Conservation (phyloP, 2,329 filamentous ascomycete genomes). For the Arthrobotrys sinensis region DNA sequence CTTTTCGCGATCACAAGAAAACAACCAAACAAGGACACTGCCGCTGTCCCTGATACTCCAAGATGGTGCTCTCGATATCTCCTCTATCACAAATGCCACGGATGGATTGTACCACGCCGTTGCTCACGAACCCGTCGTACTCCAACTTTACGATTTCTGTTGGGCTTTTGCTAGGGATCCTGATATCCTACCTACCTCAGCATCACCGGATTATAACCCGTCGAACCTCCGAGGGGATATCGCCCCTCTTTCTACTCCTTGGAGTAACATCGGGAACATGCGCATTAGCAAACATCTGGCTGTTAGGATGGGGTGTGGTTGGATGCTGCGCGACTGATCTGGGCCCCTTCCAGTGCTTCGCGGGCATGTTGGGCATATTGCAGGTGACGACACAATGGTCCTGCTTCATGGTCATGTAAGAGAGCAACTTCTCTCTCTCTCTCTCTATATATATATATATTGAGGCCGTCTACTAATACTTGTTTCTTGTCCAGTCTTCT, state of each 20-base stretch:
- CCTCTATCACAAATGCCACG: constrained; percentile 61
- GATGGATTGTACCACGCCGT: constrained; percentile 42
- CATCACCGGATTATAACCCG: constrained; percentile 90
- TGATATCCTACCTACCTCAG: constrained; percentile 94
- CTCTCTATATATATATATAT: neutral
- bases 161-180: constrained; percentile 86
- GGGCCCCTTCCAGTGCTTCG: constrained; percentile 84
- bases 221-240: constrained; percentile 91
- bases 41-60: constrained; percentile 9
- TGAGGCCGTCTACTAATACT: neutral
- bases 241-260: constrained; percentile 94
- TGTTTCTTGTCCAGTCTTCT: constrained; percentile 75
- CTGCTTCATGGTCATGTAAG: constrained; percentile 92
- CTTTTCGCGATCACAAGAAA: neutral
- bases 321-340: constrained; percentile 84
- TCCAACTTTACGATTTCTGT: constrained; percentile 66
- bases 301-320: constrained; percentile 88
- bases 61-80: constrained; percentile 59
- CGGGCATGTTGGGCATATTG: constrained; percentile 87
- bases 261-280: constrained; percentile 90
- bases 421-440: constrained; percentile 62
- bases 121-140: constrained; percentile 44
- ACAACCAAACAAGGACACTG: neutral
- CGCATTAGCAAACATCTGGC: constrained; percentile 91
- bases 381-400: constrained; percentile 94